These are phyloP conservation scores for Tylopilus sp. DNA, from an alignment of 768 basidiomycete genomes.

Conservation along the genomic window DNA sequence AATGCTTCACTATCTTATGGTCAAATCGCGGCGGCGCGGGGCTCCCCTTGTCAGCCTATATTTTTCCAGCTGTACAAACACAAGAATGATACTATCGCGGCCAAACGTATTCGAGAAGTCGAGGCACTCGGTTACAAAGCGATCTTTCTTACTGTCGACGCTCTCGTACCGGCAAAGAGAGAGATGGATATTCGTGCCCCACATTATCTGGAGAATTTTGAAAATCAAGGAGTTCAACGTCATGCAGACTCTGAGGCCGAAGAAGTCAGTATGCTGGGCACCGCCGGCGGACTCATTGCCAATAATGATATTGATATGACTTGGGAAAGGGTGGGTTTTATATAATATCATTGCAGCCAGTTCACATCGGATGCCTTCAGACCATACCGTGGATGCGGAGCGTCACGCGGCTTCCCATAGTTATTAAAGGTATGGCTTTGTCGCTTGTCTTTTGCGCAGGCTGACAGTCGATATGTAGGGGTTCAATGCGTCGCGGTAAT, in stretches of 20 bases:
- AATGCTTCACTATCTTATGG: conserved; percentile 69
- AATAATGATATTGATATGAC: conserved; percentile 76
- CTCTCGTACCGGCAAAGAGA: conserved; percentile 77
- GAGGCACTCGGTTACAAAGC: conserved; percentile 78
- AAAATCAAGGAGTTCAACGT: conserved; percentile 34
- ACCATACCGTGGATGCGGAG: conserved; percentile 75
- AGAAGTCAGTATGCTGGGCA: conserved; percentile 48
- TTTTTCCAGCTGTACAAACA: conserved; percentile 91
- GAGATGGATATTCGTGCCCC: conserved; percentile 69
- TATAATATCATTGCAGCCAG: background rate
- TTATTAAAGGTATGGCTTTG: conserved; percentile 59
- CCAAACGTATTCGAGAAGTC: conserved; percentile 66
- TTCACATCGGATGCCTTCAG: conserved; percentile 30
- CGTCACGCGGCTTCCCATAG: conserved; percentile 67
- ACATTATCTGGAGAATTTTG: conserved; percentile 54
- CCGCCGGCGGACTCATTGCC: conserved; percentile 62
- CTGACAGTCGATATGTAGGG: conserved; percentile 38
- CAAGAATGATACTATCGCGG: conserved; percentile 60
- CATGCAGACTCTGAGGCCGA: conserved; percentile 28
- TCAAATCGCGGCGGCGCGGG: conserved; percentile 56
- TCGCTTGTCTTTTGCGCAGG: background rate
- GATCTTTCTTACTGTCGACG: conserved; percentile 91
- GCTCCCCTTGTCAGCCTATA: conserved; percentile 53
- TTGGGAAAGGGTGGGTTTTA: conserved; percentile 56
- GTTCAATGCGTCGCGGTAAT: conserved; percentile 68